Base-by-base conservation (phyloP, 1,139 yeast genomes). In the Suhomyces bokatorum region DNA sequence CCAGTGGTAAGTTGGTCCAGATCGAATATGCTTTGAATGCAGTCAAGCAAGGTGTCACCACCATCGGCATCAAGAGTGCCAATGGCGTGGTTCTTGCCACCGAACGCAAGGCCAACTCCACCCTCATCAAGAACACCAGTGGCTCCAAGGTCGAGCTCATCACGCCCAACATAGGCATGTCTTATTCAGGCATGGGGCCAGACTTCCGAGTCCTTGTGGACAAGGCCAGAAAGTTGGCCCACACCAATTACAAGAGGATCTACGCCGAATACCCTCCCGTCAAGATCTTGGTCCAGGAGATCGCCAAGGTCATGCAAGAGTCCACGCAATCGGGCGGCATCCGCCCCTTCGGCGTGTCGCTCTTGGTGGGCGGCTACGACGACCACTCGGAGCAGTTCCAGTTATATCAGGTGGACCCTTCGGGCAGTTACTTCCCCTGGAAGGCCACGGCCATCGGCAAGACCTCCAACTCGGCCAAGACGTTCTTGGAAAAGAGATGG, bases 341-440 rank as follows among this genome's bases (percentile, higher is more conserved):
- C 51, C 81, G 99, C 63, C 99, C 99, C 16, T 93, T 85, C 64
- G 99, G 99, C 46, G 98, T 95, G 14, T 89, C 97, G 8, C 75
- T 95, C 50, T 74, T 95, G 46, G 91, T 93, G 31, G 99, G 98
- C 8, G 99, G 99, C 24, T 81, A 88, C 64, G 99, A 95, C 63
- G 90, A 87, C 36, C 85, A 74, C 77, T 62, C 85, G 67, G 69
- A 90, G 81, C 49, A 59, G 15, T 90, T 81, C 67, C 89, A 88
- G 61, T 76, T 95, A 51, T 95, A 93, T 66, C 99, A 95, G 68
- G 96, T 95, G 40, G 99, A 95, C 70, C 99, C 99, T 6, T 87
- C 96, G 6, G 99, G 99, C 12, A 85, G 97, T 44, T 95, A 87
- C 66, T 95, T 89, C 78, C 98, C 99, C n/a, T 95, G 99, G 99